phyloP scores from a whole-genome alignment of 2,329 filamentous ascomycete species.

The Diaporthe vaccinii region DNA sequence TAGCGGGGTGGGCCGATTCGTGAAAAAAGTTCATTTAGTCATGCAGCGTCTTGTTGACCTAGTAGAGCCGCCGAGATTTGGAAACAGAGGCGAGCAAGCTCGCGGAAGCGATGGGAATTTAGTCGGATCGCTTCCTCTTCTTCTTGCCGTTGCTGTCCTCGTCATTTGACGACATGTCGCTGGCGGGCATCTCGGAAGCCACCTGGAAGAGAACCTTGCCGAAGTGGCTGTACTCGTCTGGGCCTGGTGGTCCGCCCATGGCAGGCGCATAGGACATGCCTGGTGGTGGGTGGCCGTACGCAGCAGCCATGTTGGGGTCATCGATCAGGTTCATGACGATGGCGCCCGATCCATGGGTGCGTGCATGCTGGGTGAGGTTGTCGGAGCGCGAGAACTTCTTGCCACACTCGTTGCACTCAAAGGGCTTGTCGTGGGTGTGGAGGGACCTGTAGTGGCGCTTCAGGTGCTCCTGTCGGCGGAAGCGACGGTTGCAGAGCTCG shows the following conservation, averaged over 20 bases:
- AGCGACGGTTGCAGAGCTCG: constrained; percentile 94
- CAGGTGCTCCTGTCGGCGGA: constrained; percentile 97
- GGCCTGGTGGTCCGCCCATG: constrained; percentile 58
- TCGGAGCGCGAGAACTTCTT: constrained; percentile 99
- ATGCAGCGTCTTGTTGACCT: constrained; percentile 48
- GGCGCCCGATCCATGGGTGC: constrained; percentile 91
- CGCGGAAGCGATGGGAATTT: constrained; percentile 46
- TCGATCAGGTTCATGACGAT: constrained; percentile 93
- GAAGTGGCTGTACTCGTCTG: constrained; percentile 75
- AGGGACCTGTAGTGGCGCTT: constrained; percentile 99
- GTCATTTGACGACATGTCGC: constrained; percentile 69
- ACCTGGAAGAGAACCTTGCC: constrained; percentile 88
- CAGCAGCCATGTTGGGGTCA: constrained; percentile 67
- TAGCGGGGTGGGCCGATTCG: constrained; percentile 48
- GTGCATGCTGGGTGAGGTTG: constrained; percentile 95
- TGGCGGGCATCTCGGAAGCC: constrained; percentile 79
- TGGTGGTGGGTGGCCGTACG: constrained; percentile 49
- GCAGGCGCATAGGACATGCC: constrained; percentile 57
- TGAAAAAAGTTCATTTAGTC: constrained; percentile 50
- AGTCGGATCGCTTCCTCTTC: constrained; percentile 84
- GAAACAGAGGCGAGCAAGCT: constrained; percentile 26
- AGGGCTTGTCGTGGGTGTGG: constrained; percentile 98
- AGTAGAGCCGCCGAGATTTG: constrained; percentile 34
- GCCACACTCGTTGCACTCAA: constrained; percentile 96
- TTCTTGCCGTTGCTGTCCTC: constrained; percentile 71